Base-by-base conservation (phyloP, 805 yeast species). In the Wickerhamiella sorbophila region DNA sequence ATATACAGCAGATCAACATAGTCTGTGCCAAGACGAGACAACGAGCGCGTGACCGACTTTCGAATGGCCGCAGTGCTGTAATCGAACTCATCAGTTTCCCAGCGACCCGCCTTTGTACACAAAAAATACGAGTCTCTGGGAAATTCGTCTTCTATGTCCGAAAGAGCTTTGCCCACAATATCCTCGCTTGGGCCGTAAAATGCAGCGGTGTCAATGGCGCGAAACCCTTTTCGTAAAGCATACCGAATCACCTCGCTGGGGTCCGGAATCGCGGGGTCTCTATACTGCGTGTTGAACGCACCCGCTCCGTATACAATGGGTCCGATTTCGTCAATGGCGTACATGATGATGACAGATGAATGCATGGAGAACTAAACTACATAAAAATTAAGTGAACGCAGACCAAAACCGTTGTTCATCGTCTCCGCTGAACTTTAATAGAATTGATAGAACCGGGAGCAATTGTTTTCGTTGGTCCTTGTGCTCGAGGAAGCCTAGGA, bases 401-500 rank as follows among this genome's bases (percentile, higher is more conserved):
- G 65, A 55, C 48, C 79, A 50, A n/a, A 88, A 65, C 52, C 85
- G 72, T 50, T 71, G 71, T 57, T 82, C 91, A 49, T 88, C 98
- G 5, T 68, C 72, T 40, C 71, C 74, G 39, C 69, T 74, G 55
- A 88, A 63, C 42, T 76, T 74, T 45, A 88, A 69, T 40, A 88
- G 60, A 49, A 83, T 76, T 38, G 87, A 72, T 19, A 88, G 65
- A 5, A 91, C 97, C 0, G 97, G 96, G 26, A 91, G 63, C 34
- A 88, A 67, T 57, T 78, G 84, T 22, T 69, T 75, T 45, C 97
- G 69, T 60, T 87, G 96, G n/a, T 88, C 98, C 54, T 72, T 81
- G 56, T 83, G 95, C 54, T 87, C 95, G 42, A 91, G 61, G 57
- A 81, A 91, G 2, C 96, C 96, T 2, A 88, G 63, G n/a, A 88